Conservation (phyloP, 2,329 filamentous ascomycete genomes). For the Trichothecium roseum region DNA sequence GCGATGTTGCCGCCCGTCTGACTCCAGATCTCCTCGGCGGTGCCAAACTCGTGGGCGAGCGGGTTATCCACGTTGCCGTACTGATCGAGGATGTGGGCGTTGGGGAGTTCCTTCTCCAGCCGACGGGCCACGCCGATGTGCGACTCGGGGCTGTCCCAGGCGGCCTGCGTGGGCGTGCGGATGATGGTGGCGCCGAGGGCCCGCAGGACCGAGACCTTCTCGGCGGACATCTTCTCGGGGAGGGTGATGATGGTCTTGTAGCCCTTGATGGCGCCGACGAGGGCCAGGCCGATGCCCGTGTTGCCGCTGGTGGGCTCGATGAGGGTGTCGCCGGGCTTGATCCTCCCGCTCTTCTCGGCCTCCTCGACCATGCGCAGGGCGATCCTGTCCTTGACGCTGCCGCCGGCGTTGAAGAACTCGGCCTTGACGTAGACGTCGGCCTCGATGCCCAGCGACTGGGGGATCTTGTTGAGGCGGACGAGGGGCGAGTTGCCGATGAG, state of each 20-base stretch:
- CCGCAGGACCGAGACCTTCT: conserved; percentile 92
- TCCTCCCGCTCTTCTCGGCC: conserved; percentile 80
- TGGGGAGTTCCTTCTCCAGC: conserved; percentile 89
- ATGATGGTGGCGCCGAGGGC: conserved; percentile 96
- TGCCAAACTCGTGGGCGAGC: conserved; percentile 84
- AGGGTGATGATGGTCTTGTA: conserved; percentile 99
- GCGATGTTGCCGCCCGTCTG: conserved; percentile 78
- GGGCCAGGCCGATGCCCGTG: conserved; percentile 90
- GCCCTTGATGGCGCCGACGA: conserved; percentile 91
- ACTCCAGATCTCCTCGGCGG: conserved; percentile 90
- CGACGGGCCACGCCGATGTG: conserved; percentile 91
- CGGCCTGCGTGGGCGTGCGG: conserved; percentile 89
- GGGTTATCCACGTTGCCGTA: conserved; percentile 91
- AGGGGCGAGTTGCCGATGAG: conserved; percentile 96
- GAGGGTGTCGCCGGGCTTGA: conserved; percentile 92
- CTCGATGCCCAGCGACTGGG: conserved; percentile 80
- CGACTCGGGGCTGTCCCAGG: conserved; percentile 87
- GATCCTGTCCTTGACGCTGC: conserved; percentile 91
- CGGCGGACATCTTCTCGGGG: conserved; percentile 97
- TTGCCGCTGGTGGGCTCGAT: conserved; percentile 98
- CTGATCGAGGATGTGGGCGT: conserved; percentile 94
- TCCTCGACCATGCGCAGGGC: conserved; percentile 96
- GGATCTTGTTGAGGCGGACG: conserved; percentile 85
- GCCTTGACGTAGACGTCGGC: conserved; percentile 85
- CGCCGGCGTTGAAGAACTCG: conserved; percentile 88